These are phyloP conservation scores for Diospyros kaki DNA, from an alignment of 148 eudicot species.

Conservation along the genomic window DNA sequence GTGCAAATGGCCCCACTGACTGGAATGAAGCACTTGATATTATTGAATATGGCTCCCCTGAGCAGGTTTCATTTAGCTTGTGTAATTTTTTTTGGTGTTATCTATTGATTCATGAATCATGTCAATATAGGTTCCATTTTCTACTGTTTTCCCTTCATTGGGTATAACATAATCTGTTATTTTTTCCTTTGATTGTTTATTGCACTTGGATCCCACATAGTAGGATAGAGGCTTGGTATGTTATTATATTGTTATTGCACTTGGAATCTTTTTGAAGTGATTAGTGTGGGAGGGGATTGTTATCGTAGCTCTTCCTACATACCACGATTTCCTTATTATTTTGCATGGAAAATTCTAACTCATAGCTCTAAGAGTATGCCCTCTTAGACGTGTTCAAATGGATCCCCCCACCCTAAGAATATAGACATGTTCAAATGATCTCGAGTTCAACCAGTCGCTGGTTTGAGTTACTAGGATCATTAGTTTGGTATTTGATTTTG, in stretches of 20 bases:
- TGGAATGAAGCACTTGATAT: conserved; percentile 98
- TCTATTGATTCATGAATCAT: background rate
- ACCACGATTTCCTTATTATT: too few relatives aligned
- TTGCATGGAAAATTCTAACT: too few relatives aligned
- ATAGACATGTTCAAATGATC: too few relatives aligned
- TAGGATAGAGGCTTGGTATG: background rate
- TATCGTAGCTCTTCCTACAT: too few relatives aligned
- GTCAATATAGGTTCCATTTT: background rate
- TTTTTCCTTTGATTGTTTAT: background rate
- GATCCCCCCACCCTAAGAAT: too few relatives aligned
- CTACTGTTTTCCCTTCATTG: background rate
- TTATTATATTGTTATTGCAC: background rate
- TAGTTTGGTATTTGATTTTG: too few relatives aligned
- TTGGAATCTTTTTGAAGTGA: background rate
- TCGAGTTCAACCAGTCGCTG: too few relatives aligned
- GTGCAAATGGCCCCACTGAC: conserved; percentile 65
- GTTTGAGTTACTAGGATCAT: too few relatives aligned
- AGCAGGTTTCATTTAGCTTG: conserved; percentile 48
- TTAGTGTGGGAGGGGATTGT: too few relatives aligned
- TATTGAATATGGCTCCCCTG: conserved; percentile 75
- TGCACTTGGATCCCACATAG: too few relatives aligned
- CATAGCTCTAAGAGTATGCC: too few relatives aligned
- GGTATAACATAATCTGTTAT: background rate
- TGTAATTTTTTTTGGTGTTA: background rate
- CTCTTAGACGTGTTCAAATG: too few relatives aligned